These are phyloP conservation scores for Aphanomyces euteiches DNA, from an alignment of 352 stramenopile genomes.

Conservation along the genomic window DNA sequence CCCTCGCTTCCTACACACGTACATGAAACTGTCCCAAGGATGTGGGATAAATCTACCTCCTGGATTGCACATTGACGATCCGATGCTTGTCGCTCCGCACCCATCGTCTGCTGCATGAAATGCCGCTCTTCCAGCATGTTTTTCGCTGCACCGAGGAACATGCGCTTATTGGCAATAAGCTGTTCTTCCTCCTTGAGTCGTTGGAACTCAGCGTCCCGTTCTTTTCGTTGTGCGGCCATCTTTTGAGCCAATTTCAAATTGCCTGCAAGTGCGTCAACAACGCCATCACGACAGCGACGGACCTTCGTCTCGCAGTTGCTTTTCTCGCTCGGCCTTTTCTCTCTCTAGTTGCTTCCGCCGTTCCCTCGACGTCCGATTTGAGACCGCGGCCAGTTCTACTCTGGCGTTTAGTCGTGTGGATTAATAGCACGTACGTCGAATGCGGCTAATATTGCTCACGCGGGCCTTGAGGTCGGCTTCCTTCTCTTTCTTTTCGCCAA, in stretches of 20 bases:
- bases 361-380: constrained; percentile 52
- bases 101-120: constrained; percentile 56
- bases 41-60: constrained; percentile 38
- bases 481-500: constrained; percentile 74
- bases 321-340: constrained; percentile 41
- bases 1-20: constrained; percentile 40
- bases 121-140: constrained; percentile 78
- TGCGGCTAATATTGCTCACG: constrained; percentile 68
- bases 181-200: constrained; percentile 55
- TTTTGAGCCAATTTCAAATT: constrained; percentile 76
- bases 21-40: background rate
- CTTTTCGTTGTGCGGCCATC: constrained; percentile 50
- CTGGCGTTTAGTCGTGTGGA: background rate
- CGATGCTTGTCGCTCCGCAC: constrained; percentile 53
- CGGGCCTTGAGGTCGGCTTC: constrained; percentile 64
- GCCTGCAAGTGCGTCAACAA: constrained; percentile 24
- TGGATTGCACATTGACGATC: constrained; percentile 53
- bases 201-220: constrained; percentile 48
- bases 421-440: constrained; percentile 36
- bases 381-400: constrained; percentile 51
- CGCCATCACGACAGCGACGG: background rate
- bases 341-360: constrained; percentile 51
- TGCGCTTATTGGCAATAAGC: constrained; percentile 63
- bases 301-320: constrained; percentile 37
- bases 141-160: constrained; percentile 85